A percentile compares a stretch with the other conserved stretches of the same genome.
These are phyloP conservation scores for Starmerella roubikii DNA, from an alignment of 805 yeast genomes.

Conservation along the genomic window DNA sequence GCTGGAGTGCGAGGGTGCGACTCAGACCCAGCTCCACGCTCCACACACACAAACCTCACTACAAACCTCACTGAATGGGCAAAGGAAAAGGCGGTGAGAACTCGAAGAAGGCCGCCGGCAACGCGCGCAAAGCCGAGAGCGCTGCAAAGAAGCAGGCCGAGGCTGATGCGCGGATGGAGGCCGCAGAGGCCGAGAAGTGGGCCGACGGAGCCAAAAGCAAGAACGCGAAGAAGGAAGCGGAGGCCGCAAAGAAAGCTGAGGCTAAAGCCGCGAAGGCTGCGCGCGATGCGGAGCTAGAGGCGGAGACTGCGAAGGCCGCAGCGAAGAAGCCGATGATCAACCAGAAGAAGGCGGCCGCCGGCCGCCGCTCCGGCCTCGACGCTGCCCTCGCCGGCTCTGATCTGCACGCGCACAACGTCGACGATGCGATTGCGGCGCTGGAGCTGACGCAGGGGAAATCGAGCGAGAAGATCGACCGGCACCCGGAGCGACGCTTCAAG, in stretches of 20 bases:
- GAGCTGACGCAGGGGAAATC: conserved; percentile 46
- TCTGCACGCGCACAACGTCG: conserved; percentile 61
- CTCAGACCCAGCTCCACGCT: too few species aligned
- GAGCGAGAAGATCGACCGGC: conserved; percentile 46
- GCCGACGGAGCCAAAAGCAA: conserved; percentile 56
- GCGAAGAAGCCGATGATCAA: conserved; percentile 36
- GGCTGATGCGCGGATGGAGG: conserved; percentile 34
- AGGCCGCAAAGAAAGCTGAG: conserved; percentile 53
- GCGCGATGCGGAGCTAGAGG: conserved; percentile 50
- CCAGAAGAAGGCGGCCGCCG: conserved; percentile 55
- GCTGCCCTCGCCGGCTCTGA: conserved; percentile 36
- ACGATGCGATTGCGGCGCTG: conserved; percentile 65
- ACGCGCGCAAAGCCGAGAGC: conserved; percentile 52
- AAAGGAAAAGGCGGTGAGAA: conserved; percentile 19
- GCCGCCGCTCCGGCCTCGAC: conserved; percentile 38
- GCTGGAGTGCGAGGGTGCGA: too few species aligned
- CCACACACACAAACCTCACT: neutral
- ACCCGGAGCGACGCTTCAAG: conserved; percentile 79
- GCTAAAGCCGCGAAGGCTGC: conserved; percentile 73
- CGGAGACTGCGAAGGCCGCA: conserved; percentile 53
- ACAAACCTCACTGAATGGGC: conserved; percentile 19
- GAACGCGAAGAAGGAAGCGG: conserved; percentile 56
- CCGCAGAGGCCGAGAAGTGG: conserved; percentile 53
- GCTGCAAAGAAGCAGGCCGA: conserved; percentile 45
- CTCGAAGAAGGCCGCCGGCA: conserved; percentile 37